Percentiles rank a stretch among this genome's conserved stretches.
Conservation (phyloP, 1,284 basidiomycete genomes). For the Vanrija sp. region DNA sequence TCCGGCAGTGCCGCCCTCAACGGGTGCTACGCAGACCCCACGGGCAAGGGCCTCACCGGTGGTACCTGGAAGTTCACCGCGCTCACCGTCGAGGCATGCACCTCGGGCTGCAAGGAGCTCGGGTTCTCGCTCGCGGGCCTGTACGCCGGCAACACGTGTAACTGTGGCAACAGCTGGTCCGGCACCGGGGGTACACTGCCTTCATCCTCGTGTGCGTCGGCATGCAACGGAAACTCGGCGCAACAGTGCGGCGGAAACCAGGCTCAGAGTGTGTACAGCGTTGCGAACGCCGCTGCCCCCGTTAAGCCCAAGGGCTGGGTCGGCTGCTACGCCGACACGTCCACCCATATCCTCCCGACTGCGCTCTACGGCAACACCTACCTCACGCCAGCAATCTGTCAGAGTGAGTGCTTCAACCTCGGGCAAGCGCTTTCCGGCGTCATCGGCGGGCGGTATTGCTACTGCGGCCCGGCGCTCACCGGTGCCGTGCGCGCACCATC, state of each 20-base stretch:
- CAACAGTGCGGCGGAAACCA: slow-evolving; percentile 6
- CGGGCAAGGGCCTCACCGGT: slow-evolving; percentile 6
- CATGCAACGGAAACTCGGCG: slow-evolving; percentile 10
- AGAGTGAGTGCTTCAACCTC: slow-evolving; percentile 9
- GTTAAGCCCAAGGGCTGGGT: not conserved
- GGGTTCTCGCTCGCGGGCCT: slow-evolving; percentile 22
- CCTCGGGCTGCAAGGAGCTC: slow-evolving; percentile 9
- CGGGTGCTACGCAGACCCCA: not conserved
- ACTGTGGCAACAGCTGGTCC: slow-evolving; percentile 18
- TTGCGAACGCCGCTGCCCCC: no score
- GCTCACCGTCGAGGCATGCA: slow-evolving; percentile 14
- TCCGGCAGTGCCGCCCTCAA: slow-evolving; percentile 13
- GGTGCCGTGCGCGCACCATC: not conserved
- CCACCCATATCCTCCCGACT: not conserved
- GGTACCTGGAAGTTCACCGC: slow-evolving; percentile 2
- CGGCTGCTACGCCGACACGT: not conserved
- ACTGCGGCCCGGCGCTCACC: slow-evolving; percentile 16
- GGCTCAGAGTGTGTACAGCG: not conserved
- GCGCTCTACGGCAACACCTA: not conserved
- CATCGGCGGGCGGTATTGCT: slow-evolving; percentile 18
- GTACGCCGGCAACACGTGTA: slow-evolving; percentile 18
- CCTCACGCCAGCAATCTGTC: slow-evolving; percentile 1
- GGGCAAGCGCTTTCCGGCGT: slow-evolving; percentile 20
- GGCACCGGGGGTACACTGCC: not conserved
- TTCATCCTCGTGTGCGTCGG: not conserved